phyloP scores from a whole-genome alignment of 179 eudicot genomes.

The Spergularia azorica region DNA sequence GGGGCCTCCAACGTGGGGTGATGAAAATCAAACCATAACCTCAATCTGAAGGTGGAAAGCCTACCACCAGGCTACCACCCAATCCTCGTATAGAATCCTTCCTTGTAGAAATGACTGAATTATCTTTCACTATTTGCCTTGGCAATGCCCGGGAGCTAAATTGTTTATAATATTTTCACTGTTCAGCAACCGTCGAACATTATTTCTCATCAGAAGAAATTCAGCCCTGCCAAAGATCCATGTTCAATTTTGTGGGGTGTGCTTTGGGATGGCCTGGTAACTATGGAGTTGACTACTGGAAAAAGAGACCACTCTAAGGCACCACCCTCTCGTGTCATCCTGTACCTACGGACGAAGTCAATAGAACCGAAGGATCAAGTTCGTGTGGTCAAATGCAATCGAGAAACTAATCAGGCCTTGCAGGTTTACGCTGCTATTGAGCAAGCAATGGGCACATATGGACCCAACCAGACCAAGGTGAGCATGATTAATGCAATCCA shows the following conservation, averaged over 20 bases:
- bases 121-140: constrained; percentile 2
- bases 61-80: too few relatives aligned
- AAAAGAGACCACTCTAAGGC: constrained; percentile 71
- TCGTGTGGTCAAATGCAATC: constrained; percentile 75
- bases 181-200: constrained; percentile 74
- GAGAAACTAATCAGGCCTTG: constrained; percentile 73
- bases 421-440: constrained; percentile 80
- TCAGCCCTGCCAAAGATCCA: constrained; percentile 92
- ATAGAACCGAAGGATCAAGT: constrained; percentile 68
- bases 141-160: constrained; percentile 4
- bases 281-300: constrained; percentile 89
- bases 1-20: too few relatives aligned
- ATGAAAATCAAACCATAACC: too few relatives aligned
- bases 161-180: constrained; percentile 12
- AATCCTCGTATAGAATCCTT: not conserved
- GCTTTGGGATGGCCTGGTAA: constrained; percentile 80
- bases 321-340: constrained; percentile 78
- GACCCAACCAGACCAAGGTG: constrained; percentile 78
- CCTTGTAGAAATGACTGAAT: not conserved
- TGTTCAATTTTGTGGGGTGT: constrained; percentile 94
- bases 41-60: too few relatives aligned
- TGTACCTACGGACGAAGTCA: constrained; percentile 65
- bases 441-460: constrained; percentile 74
- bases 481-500: constrained; percentile 6
- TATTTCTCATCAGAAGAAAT: constrained; percentile 68